Evolutionary conservation across 2,329 filamentous ascomycete species (phyloP), one percentile per base, ranked within the genome.

Genomic region (Tricladium varicosporioides): DNA sequence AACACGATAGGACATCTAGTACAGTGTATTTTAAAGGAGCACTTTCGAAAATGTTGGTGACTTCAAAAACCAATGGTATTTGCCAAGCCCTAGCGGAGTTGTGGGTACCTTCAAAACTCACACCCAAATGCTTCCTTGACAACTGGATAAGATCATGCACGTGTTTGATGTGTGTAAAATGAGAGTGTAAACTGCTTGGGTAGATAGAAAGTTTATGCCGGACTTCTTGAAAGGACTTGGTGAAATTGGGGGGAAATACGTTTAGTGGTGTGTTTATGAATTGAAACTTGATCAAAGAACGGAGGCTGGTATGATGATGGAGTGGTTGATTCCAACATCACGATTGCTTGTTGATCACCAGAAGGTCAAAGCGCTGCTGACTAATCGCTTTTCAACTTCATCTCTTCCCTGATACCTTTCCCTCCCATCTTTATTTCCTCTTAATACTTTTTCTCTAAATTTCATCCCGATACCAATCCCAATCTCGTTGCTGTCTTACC

Each of bases 1-100:
- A 42, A 57, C 54, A 8, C 54, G 54, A 27, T 57, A 57, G 13
- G 54, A 57, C 54, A 57, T 57, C 8, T 48, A 27, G 7, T 27
- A 27, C 32, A 2, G 11, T n/a, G 36, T 5, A 40, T 4, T 40
- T 40, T 10, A 3, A 5, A 4, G 36, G n/a, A 40, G 9, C 22
- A 7, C 22, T 27, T 7, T 27, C 22, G 22, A 27, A 40, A 4
- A 5, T 40, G 11, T 40, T 40, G 36, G 36, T 36, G 13, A 13
- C 10, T 40, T n/a, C 4, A 10, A 40, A 2, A 4, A 40, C 36
- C n/a, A 13, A 11, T 40, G n/a, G 36, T 27, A 3, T 40, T 40
- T 11, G 36, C 36, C 10, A n/a, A 13, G 36, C 4, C 11, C 36
- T 10, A 10, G 36, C 8, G 32, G 32, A 36, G 32, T n/a, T n/a